phyloP scores from a whole-genome alignment of 1,284 basidiomycete genomes.

The Rhodotorula sp. region DNA sequence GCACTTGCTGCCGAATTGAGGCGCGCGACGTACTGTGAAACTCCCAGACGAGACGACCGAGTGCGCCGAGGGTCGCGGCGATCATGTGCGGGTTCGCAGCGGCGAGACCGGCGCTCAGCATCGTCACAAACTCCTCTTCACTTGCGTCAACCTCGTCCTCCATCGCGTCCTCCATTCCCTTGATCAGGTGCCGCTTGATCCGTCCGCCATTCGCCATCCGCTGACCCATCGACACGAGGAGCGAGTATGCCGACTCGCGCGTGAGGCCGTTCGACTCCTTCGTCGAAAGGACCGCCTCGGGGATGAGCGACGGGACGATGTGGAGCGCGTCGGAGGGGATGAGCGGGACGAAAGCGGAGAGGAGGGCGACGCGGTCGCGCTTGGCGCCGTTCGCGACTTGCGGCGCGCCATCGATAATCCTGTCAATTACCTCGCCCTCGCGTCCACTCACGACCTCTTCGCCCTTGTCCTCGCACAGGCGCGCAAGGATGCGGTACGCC shows the following conservation, averaged over 20 bases:
- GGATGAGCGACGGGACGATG: constrained; percentile 81
- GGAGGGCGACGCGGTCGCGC: constrained; percentile 80
- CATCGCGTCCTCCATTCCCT: constrained; percentile 66
- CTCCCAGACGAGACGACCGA: constrained; percentile 92
- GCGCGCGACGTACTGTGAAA: constrained; percentile 69
- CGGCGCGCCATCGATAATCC: constrained; percentile 61
- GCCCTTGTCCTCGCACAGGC: constrained; percentile 59
- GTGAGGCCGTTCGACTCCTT: constrained; percentile 97
- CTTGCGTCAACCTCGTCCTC: constrained; percentile 64
- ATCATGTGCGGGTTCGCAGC: constrained; percentile 97
- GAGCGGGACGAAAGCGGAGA: constrained; percentile 68
- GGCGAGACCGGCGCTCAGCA: constrained; percentile 93
- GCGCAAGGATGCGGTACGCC: constrained; percentile 81
- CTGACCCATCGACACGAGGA: constrained; percentile 85
- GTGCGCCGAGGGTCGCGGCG: constrained; percentile 89
- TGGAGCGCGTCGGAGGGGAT: constrained; percentile 75
- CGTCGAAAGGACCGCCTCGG: constrained; percentile 94
- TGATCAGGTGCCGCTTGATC: constrained; percentile 72
- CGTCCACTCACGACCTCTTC: constrained; percentile 57
- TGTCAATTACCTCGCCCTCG: constrained; percentile 57
- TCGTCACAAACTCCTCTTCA: constrained; percentile 91
- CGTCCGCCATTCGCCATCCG: constrained; percentile 88
- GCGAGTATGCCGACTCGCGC: constrained; percentile 81
- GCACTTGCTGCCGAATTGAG: neutral
- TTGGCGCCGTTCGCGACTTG: constrained; percentile 81